Conservation (phyloP, 202 grass and related monocot genomes). For the Hordeum pubiflorum region DNA sequence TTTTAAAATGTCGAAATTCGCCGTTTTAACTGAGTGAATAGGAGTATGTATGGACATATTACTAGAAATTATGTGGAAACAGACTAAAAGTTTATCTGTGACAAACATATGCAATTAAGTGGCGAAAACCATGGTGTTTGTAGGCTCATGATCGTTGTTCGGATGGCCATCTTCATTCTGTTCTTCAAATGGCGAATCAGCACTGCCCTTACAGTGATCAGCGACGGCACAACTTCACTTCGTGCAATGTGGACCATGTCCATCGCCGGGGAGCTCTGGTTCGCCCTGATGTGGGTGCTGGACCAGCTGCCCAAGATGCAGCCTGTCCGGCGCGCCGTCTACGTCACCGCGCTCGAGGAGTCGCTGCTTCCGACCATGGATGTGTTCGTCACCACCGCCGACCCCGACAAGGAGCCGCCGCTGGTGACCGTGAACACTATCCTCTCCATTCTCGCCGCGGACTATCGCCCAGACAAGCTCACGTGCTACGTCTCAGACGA, state of each 20-base stretch:
- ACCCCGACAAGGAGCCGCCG: slow-evolving; percentile 47
- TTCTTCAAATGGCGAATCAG: slow-evolving; percentile 36
- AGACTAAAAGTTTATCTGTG: no score
- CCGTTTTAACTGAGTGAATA: no score
- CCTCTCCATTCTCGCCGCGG: slow-evolving; percentile 51
- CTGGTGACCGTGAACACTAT: slow-evolving; percentile 47
- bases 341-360: background rate
- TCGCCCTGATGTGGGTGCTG: slow-evolving; percentile 38
- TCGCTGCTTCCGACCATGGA: slow-evolving; percentile 35
- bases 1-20: no score
- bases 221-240: background rate
- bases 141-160: slow-evolving; percentile 11
- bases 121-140: background rate
- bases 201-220: background rate
- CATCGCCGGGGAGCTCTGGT: slow-evolving; percentile 63
- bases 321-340: slow-evolving; percentile 12
- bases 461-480: slow-evolving; percentile 45
- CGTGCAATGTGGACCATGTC: background rate
- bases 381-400: slow-evolving; percentile 51
- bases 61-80: no score
- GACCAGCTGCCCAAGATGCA: slow-evolving; percentile 37
- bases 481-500: slow-evolving; percentile 31
- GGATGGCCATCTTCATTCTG: slow-evolving; percentile 21
- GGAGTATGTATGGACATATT: no score
- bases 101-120: no score